These are phyloP conservation scores for Xylariaceae sp. DNA, from an alignment of 2,329 filamentous ascomycete genomes.

Conservation along the genomic window DNA sequence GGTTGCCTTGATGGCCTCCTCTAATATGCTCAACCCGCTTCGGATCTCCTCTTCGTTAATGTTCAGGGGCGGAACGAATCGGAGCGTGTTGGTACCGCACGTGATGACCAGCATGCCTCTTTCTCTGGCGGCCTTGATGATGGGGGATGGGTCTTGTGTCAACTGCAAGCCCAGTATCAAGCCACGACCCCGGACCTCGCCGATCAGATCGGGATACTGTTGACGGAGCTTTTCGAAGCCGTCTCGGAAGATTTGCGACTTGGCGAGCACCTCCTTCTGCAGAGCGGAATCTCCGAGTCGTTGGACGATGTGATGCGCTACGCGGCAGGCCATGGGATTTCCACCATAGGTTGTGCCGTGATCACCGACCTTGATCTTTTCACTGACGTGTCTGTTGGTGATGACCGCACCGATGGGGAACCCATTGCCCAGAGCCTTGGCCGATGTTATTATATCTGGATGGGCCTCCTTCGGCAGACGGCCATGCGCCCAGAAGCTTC, in stretches of 20 bases:
- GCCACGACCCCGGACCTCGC: slow-evolving; percentile 75
- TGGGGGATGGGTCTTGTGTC: slow-evolving; percentile 61
- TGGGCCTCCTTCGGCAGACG: slow-evolving; percentile 70
- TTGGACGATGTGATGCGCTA: slow-evolving; percentile 80
- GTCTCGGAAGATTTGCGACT: slow-evolving; percentile 47
- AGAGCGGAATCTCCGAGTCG: slow-evolving; percentile 67
- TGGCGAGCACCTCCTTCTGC: slow-evolving; percentile 63
- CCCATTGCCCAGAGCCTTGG: slow-evolving; percentile 94
- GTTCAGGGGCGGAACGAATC: slow-evolving; percentile 83
- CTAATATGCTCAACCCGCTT: slow-evolving; percentile 69
- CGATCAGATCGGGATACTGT: slow-evolving; percentile 62
- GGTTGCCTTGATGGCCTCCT: slow-evolving; percentile 49
- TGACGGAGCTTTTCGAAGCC: slow-evolving; percentile 43
- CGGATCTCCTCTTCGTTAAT: slow-evolving; percentile 78
- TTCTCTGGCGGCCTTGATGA: slow-evolving; percentile 83
- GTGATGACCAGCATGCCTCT: slow-evolving; percentile 86
- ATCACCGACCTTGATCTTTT: slow-evolving; percentile 65
- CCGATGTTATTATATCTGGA: slow-evolving; percentile 88
- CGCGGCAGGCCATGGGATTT: slow-evolving; percentile 77
- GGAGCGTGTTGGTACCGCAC: slow-evolving; percentile 83
- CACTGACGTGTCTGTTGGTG: slow-evolving; percentile 55
- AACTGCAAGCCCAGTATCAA: slow-evolving; percentile 85
- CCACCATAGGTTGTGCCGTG: slow-evolving; percentile 94
- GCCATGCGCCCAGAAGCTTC: slow-evolving; percentile 82
- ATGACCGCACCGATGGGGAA: slow-evolving; percentile 87